Percentiles rank a stretch among this genome's conserved stretches.
These are phyloP conservation scores for Aeschynomene evenia DNA, from an alignment of 306 rosid genomes.

Conservation along the genomic window DNA sequence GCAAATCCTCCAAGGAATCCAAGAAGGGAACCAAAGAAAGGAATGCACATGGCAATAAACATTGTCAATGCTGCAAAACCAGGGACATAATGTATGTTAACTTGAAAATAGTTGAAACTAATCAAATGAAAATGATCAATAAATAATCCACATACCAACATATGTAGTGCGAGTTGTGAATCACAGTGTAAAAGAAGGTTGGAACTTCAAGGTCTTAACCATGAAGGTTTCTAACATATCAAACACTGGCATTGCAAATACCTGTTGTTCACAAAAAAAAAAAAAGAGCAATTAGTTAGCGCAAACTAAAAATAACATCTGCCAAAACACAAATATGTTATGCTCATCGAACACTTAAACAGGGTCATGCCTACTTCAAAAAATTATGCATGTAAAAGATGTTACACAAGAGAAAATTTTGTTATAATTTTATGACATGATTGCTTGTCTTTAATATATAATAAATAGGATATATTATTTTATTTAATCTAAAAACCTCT, in stretches of 20 bases:
- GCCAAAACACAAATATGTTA: no score
- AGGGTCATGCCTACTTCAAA: no score
- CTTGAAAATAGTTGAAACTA: background rate
- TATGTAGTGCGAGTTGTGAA: conserved; percentile 41
- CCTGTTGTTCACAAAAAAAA: conserved; percentile 25
- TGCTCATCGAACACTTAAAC: no score
- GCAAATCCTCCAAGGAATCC: conserved; percentile 93
- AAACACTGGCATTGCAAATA: conserved; percentile 81
- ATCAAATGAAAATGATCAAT: background rate
- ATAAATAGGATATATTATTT: no score
- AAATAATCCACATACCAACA: conserved; percentile 52
- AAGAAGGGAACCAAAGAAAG: conserved; percentile 84
- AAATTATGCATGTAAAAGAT: no score
- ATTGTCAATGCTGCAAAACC: conserved; percentile 55
- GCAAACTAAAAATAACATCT: background rate
- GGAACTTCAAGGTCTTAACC: conserved; percentile 44
- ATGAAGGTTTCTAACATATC: conserved; percentile 74
- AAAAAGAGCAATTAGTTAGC: background rate
- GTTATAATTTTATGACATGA: no score
- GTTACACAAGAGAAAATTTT: no score
- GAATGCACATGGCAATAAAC: conserved; percentile 58
- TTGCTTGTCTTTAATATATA: no score
- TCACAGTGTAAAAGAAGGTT: conserved; percentile 54
- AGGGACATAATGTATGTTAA: background rate
- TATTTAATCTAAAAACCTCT: no score